Conservation (phyloP, 2,329 filamentous ascomycete genomes). For the Fusarium equiseti region DNA sequence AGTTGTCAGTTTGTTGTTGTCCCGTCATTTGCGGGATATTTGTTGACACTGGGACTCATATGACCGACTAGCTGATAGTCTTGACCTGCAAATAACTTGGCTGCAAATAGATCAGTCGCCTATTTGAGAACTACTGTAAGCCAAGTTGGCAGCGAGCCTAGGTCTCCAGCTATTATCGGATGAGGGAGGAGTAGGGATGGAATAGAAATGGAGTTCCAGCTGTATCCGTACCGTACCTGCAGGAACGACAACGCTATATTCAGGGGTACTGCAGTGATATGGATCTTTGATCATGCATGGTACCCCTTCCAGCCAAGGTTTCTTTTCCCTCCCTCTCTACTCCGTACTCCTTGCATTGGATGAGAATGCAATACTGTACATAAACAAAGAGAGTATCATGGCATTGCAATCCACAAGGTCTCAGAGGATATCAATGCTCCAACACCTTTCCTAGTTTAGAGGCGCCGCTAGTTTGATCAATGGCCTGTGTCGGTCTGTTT, state of each 20-base stretch:
- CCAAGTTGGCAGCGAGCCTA: not conserved
- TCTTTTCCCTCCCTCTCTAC: slow-evolving; percentile 22
- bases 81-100: not conserved
- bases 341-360: slow-evolving; percentile 38
- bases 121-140: not conserved
- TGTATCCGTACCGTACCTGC: slow-evolving; percentile 44
- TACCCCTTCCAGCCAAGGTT: slow-evolving; percentile 26
- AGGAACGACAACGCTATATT: slow-evolving; percentile 49
- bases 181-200: not conserved
- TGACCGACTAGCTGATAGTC: slow-evolving; percentile 1
- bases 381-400: not conserved
- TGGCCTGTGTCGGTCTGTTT: slow-evolving; percentile 16
- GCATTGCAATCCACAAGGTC: slow-evolving; percentile 10
- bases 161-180: not conserved
- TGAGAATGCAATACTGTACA: slow-evolving; percentile 9
- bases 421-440: slow-evolving; percentile 14
- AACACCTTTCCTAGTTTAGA: slow-evolving; percentile 17
- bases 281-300: slow-evolving; percentile 35
- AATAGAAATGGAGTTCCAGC: slow-evolving; percentile 4
- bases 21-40: slow-evolving; percentile 22
- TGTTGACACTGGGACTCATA: not conserved
- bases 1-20: not conserved
- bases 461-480: slow-evolving; percentile 18
- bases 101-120: slow-evolving; percentile 10
- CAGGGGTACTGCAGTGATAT: slow-evolving; percentile 39